phyloP scores from a whole-genome alignment of 805 yeast genomes.

The Schizosaccharomyces pombe region DNA sequence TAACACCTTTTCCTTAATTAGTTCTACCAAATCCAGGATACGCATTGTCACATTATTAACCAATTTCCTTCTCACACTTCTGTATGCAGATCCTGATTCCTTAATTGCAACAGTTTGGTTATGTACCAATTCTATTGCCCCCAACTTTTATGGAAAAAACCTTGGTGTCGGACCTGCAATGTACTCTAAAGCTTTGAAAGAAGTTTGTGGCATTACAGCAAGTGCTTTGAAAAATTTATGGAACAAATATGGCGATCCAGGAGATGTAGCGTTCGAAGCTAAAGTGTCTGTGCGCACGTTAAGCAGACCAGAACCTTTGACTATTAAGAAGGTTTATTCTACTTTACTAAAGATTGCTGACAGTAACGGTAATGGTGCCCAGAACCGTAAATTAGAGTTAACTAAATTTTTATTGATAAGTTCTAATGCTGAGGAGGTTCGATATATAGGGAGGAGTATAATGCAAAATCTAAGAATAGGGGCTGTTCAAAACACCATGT shows the following conservation, averaged over 20 bases:
- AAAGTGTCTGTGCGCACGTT: constrained; percentile 10
- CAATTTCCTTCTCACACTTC: constrained; percentile 9
- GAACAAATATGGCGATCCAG: constrained; percentile 10
- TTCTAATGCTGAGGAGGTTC: constrained; percentile 11
- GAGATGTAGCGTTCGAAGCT: constrained; percentile 13
- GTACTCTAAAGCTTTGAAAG: constrained; percentile 8
- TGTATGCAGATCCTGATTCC: constrained; percentile 6
- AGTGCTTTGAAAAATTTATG: constrained; percentile 8
- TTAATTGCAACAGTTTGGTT: constrained; percentile 11
- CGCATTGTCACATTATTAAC: constrained; percentile 9
- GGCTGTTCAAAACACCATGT: constrained; percentile 11
- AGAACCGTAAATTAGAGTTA: constrained; percentile 8
- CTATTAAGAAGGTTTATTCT: constrained; percentile 8
- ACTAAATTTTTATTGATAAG: constrained; percentile 9
- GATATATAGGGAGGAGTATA: constrained; percentile 11
- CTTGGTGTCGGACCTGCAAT: constrained; percentile 11
- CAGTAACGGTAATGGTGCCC: constrained; percentile 9
- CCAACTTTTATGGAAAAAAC: constrained; percentile 9
- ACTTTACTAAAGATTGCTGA: constrained; percentile 10
- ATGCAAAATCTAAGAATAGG: constrained; percentile 11
- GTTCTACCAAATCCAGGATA: constrained; percentile 11
- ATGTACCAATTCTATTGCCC: constrained; percentile 10
- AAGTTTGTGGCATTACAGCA: constrained; percentile 9
- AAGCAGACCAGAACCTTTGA: constrained; percentile 8
- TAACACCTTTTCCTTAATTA: constrained; percentile 7